A percentile compares a stretch with the other conserved stretches of the same genome.
These are phyloP conservation scores for Colletotrichum sp. DNA, from an alignment of 2,329 filamentous ascomycete genomes.

Conservation along the genomic window DNA sequence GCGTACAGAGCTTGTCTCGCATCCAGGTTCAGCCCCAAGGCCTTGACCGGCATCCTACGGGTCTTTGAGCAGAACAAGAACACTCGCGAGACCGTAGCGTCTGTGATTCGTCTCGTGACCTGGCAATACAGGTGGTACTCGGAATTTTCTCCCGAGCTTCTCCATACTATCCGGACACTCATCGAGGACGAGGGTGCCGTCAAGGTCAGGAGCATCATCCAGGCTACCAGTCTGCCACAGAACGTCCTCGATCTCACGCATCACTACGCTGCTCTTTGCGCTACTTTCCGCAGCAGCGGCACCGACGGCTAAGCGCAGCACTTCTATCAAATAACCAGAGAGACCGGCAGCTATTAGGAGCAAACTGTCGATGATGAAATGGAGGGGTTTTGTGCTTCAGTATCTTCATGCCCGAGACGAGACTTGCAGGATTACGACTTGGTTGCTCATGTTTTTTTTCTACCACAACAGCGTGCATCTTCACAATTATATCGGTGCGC, in stretches of 20 bases:
- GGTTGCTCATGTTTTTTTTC: constrained; percentile 1
- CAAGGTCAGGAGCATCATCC: constrained; percentile 96
- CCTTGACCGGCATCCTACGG: constrained; percentile 82
- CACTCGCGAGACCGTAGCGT: constrained; percentile 79
- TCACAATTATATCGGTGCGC: neutral
- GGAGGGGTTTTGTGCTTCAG: neutral
- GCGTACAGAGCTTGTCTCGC: constrained; percentile 88
- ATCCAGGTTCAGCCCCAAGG: constrained; percentile 91
- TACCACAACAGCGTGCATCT: neutral
- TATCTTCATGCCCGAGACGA: neutral
- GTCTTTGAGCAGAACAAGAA: constrained; percentile 80
- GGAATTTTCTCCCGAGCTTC: constrained; percentile 92
- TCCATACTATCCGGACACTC: constrained; percentile 86
- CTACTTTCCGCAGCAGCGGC: constrained; percentile 92
- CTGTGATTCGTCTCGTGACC: constrained; percentile 89
- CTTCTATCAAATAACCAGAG: neutral
- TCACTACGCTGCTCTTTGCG: constrained; percentile 93
- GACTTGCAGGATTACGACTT: neutral
- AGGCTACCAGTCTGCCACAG: constrained; percentile 92
- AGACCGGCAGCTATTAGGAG: neutral
- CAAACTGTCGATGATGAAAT: neutral
- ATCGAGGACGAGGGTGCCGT: constrained; percentile 98
- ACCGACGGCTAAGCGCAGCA: constrained; percentile 71
- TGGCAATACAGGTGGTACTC: constrained; percentile 99
- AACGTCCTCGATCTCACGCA: constrained; percentile 93